Base-by-base conservation (phyloP, 495 filamentous ascomycete genomes). In the Penicillium angulare region DNA sequence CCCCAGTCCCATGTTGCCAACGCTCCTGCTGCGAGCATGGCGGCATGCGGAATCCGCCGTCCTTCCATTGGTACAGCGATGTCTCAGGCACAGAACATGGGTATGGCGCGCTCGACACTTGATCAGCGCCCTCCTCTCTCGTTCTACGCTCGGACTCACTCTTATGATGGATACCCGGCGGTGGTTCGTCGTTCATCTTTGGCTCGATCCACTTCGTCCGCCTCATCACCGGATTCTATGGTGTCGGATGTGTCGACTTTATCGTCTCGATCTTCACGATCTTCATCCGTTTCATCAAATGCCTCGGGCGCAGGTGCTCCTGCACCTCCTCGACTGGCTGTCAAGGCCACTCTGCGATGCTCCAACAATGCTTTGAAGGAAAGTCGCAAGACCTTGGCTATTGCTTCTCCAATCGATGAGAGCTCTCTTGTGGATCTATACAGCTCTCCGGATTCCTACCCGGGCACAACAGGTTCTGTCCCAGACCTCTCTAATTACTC, bases 11-110 rank as follows among this genome's bases (percentile, higher is more conserved):
- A 79, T 55, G 79, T 81, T 67, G 84, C 83, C 61, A 81, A 75
- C 73, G 95, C 92, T 87, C 92, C 92, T 88, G 91, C 92, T 74
- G 92, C 78, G 88, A 86, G 88, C 86, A 77, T 79, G 69, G 75
- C 70, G 47, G 66, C 69, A 47, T 72, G 71, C 29, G 74, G 61
- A 65, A 76, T 67, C 66, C 75, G 74, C 59, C 83, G 71, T 50
- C 78, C 83, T 4, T 88, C 89, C 15, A 92, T 95, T 82, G 76
- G 84, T 56, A 76, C 82, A 44, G 90, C 88, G 27, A 89, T 96
- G 86, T 81, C 84, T 3, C 86, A 90, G 60, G 85, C 79, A 21
- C 83, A 89, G 49, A 85, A 75, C 59, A 64, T 77, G 45, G 80
- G 77, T 47, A 74, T 85, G 60, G 77, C 84, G 75, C 74, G 89